phyloP scores from a whole-genome alignment of 768 basidiomycete genomes.

The Strobilomyces echinocephalus region DNA sequence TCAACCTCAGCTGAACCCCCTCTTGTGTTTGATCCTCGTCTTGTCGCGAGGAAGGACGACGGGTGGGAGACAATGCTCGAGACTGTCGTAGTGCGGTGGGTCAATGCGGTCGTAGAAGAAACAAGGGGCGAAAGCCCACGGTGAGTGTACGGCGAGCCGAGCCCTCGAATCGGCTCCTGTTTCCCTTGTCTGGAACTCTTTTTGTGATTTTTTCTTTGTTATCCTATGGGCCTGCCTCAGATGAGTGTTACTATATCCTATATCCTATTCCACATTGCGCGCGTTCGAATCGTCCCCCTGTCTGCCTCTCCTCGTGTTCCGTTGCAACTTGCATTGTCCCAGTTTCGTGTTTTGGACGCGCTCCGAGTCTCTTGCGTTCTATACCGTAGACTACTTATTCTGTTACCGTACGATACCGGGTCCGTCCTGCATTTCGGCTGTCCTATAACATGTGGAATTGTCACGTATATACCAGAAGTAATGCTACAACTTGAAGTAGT shows the following conservation, averaged over 20 bases:
- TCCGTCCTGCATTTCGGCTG: not conserved
- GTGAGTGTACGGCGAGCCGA: constrained; percentile 8
- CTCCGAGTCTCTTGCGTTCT: not conserved
- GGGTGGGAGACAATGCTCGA: constrained; percentile 85
- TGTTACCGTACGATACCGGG: constrained; percentile 13
- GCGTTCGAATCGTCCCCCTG: not conserved
- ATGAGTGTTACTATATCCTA: constrained; percentile 7
- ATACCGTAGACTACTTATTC: constrained; percentile 13
- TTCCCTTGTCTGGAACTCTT: not conserved
- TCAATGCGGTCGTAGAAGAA: constrained; percentile 65
- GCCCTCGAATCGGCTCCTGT: not conserved
- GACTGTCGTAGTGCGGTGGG: constrained; percentile 58
- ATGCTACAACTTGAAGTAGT: not conserved
- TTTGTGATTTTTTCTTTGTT: constrained; percentile 5
- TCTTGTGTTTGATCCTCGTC: constrained; percentile 65
- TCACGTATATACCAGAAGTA: not conserved
- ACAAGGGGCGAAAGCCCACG: constrained; percentile 37
- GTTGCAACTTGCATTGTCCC: not conserved
- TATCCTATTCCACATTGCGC: constrained; percentile 9
- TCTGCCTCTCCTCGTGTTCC: not conserved
- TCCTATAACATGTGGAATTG: not conserved
- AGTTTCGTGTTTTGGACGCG: constrained; percentile 2
- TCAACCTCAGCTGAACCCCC: constrained; percentile 43
- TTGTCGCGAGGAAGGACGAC: constrained; percentile 66
- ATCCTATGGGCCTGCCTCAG: not conserved